Base-by-base conservation (phyloP, 2,329 filamentous ascomycete genomes). In the Pseudopithomyces chartarum region DNA sequence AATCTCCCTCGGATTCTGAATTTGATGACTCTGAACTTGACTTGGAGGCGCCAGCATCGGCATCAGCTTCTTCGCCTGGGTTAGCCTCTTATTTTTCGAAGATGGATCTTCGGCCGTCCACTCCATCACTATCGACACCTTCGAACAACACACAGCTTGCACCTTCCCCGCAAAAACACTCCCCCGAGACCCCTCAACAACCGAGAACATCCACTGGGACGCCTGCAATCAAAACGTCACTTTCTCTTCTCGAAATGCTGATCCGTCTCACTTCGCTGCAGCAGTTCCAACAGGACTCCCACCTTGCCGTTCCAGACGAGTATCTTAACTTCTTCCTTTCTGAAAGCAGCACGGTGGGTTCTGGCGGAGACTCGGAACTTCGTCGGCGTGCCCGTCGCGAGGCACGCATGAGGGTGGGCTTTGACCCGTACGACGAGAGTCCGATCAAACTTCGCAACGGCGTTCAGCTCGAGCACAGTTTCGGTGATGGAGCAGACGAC, bases 291-390 rank as follows among this genome's bases (percentile, higher is more conserved):
- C 93, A 97, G 80, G 85, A 87, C 39, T 92, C 91, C 0, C 92
- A 97, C 67, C 84, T 97, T n/a, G 86, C 91, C 6, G 95, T 96
- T 59, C 90, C 90, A 1, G 93, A 97, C 71, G 91, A 97, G 66
- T 86, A 97, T 2, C 81, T 97, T 39, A 92, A 89, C 51, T 96
- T 96, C 78, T 97, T 97, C 78, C 81, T 97, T 8, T 84, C 86
- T 59, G 87, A 90, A 65, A 85, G 83, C 11, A 85, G 85, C 32
- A 87, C 86, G 2, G 89, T 87, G 1, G 88, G 87, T 26, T 85
- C 86, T 1, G 87, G 87, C 2, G 81, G 82, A 4, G 85, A 90
- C 62, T 80, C 84, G 5, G 81, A 87, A 32, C 79, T 86, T 53
- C 84, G 88, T 6, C 84, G 85, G 52, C 80, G 82, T 0, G 79